Evolutionary conservation across 179 eudicot species (phyloP), one percentile per base, ranked within the genome.

Genomic region (Gypsophila paniculata): DNA sequence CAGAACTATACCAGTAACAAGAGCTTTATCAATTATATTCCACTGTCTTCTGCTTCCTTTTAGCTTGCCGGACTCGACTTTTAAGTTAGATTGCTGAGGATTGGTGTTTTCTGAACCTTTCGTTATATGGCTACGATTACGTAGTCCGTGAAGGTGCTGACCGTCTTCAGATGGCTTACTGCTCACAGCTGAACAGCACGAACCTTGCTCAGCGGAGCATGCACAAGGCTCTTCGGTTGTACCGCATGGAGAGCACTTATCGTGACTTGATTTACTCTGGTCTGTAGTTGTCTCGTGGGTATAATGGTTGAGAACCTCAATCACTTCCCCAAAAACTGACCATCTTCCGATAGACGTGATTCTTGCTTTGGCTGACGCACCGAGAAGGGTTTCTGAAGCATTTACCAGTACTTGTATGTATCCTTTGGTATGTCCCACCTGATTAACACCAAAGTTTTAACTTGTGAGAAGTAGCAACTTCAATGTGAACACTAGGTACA

Each of bases 361-460:
- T 79, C 80, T 86, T 55, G 81, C 94, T 17, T 76, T 85, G 5
- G 96, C 97, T 49, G 96, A 88, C 71, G 85, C 75, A 22, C 99
- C 99, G 66, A 91, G 77, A 82, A 94, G 81, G 84, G 79, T 90
- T 81, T 82, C 94, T 51, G 95, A 78, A 66, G 92, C 92, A 59
- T 65, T 68, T 25, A 94, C 84, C 78, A 90, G 87, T 44, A 92
- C 99, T 81, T 95, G 97, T 75, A 95, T 85, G 36, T 92, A 92
- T 69, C 98, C 96, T 75, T 88, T 92, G n/a, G 98, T 95, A 82
- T 95, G 97, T 36, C 99, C 98, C 71, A 95, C 96, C 99, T 92
- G 80, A 44, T 57, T 42, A 76, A 22, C 72, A 67, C 55, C 59
- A 26, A 71, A 68, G 34, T 69, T 49, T 44, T 34, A 53, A 34